Percentiles rank a stretch among this genome's conserved stretches.
These are phyloP conservation scores for Fusarium praegraminearum DNA, from an alignment of 2,329 filamentous ascomycete species.

Conservation along the genomic window DNA sequence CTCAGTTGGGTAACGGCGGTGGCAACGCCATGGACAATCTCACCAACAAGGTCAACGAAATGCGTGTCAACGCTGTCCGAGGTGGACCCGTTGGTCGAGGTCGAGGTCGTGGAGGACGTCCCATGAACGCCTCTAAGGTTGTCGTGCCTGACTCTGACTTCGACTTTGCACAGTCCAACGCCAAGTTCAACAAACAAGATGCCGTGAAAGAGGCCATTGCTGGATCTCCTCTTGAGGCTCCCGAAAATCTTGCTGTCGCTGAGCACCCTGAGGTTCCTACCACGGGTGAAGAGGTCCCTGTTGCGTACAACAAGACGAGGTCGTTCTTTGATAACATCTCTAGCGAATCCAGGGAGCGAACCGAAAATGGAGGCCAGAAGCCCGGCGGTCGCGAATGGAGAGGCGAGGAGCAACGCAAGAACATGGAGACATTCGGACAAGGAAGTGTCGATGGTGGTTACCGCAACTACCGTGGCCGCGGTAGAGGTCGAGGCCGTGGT, in stretches of 20 bases:
- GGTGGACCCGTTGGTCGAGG: conserved; percentile 63
- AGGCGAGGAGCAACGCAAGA: conserved; percentile 91
- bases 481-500: conserved; percentile 75
- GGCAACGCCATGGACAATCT: conserved; percentile 74
- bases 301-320: conserved; percentile 83
- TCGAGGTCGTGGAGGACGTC: conserved; percentile 62
- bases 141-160: conserved; percentile 93
- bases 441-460: conserved; percentile 89
- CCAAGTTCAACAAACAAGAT: conserved; percentile 62
- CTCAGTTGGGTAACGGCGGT: conserved; percentile 67
- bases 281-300: conserved; percentile 58
- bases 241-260: conserved; percentile 53
- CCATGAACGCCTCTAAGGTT: conserved; percentile 71
- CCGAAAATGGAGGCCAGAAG: conserved; percentile 75
- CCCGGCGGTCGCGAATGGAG: conserved; percentile 89
- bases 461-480: conserved; percentile 82
- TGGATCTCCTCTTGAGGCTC: conserved; percentile 73
- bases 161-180: conserved; percentile 77
- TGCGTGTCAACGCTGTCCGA: conserved; percentile 70
- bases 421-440: conserved; percentile 97
- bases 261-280: conserved; percentile 55
- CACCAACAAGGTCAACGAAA: conserved; percentile 80
- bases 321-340: conserved; percentile 99
- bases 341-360: conserved; percentile 89
- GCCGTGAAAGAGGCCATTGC: conserved; percentile 90